Conservation (phyloP, 176 grass and related monocot species). For the Carex cristatella region DNA sequence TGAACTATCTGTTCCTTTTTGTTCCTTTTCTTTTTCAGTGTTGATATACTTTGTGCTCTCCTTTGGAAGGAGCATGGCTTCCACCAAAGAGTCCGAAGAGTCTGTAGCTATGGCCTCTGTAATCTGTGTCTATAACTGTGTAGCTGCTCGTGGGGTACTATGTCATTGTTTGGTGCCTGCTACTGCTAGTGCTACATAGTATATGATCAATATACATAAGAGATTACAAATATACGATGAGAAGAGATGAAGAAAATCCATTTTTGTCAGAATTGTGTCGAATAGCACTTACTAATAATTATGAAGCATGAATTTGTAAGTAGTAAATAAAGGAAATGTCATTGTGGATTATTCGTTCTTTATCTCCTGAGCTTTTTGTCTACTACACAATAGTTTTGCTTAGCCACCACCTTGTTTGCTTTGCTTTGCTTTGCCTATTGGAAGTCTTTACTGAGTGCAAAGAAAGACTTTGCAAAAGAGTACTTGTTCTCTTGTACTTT, state of each 20-base stretch:
- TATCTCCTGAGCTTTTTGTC: background rate
- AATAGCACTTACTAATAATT: background rate
- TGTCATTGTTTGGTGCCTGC: background rate
- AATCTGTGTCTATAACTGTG: background rate
- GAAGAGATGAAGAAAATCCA: background rate
- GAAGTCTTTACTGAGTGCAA: constrained; percentile 18
- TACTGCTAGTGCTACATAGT: background rate
- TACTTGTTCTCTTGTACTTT: constrained; percentile 12
- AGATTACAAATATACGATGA: background rate
- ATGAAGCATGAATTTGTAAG: background rate
- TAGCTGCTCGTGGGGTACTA: background rate
- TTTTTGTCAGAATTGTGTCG: background rate
- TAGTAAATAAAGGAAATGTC: background rate
- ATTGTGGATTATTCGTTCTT: background rate
- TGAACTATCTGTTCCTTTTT: background rate
- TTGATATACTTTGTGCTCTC: background rate
- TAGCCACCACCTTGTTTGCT: background rate
- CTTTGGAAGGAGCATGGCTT: constrained; percentile 1
- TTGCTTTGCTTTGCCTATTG: constrained; percentile 17
- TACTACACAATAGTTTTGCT: no score
- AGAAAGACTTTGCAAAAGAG: constrained; percentile 22
- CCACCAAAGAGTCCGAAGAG: constrained; percentile 3
- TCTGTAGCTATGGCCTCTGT: background rate
- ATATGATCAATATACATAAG: background rate
- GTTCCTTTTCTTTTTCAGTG: background rate